Evolutionary conservation across 306 rosid genomes (phyloP).

Genomic region (Rubus idaeus): DNA sequence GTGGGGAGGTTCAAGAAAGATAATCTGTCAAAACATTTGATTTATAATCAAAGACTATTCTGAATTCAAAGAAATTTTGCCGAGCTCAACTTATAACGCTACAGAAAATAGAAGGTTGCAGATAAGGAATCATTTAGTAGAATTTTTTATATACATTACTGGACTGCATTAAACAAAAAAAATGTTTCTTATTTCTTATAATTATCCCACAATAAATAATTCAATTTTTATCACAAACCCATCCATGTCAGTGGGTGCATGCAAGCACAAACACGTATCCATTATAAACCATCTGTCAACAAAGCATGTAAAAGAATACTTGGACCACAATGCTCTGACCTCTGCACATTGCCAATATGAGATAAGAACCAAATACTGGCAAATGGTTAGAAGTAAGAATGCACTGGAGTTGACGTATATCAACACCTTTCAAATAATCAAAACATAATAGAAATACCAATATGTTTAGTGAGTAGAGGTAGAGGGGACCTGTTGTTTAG

Average conservation of each 20-base stretch:
- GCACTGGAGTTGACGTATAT: not conserved
- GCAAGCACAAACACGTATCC: not conserved
- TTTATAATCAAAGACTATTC: not conserved
- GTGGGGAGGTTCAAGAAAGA: not conserved
- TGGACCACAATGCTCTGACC: not conserved
- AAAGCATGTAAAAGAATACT: not conserved
- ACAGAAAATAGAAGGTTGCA: no score
- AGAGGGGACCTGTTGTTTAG: slow-evolving; percentile 87
- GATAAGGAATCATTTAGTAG: not conserved
- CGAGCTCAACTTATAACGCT: not conserved
- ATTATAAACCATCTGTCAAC: not conserved
- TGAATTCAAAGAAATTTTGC: not conserved
- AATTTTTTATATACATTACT: not conserved
- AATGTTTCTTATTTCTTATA: not conserved
- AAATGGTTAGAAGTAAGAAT: not conserved
- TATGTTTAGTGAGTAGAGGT: not conserved
- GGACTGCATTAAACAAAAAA: not conserved
- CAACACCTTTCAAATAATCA: slow-evolving; percentile 8
- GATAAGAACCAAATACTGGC: not conserved
- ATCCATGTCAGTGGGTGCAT: not conserved
- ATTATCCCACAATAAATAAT: not conserved
- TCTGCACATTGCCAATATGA: slow-evolving; percentile 11
- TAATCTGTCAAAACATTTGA: not conserved
- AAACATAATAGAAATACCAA: not conserved
- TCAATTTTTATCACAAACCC: not conserved